Evolutionary conservation across 2,329 filamentous ascomycete species (phyloP).

Genomic region (Elsinoe perseae): DNA sequence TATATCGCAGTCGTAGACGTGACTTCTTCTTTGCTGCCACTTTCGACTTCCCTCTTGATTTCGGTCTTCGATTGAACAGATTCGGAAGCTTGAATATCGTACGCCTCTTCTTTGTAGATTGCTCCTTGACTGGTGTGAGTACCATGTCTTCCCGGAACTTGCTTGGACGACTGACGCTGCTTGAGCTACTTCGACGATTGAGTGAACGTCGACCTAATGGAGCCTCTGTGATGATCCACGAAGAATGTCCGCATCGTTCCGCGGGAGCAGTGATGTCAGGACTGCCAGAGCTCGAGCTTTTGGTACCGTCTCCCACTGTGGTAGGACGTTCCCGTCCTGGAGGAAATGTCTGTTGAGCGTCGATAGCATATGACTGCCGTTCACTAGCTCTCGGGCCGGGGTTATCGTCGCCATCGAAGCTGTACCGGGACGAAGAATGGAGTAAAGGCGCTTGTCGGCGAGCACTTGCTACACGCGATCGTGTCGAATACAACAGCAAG

Average conservation of each 20-base stretch:
- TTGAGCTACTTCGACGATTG: conserved; percentile 20
- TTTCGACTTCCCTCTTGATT: no score
- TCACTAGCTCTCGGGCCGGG: background rate
- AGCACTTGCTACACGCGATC: background rate
- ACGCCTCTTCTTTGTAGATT: conserved; percentile 23
- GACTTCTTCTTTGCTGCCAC: conserved; percentile 21
- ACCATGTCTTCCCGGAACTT: conserved; percentile 18
- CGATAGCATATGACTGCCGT: background rate
- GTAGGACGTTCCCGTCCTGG: no score
- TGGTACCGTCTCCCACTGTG: background rate
- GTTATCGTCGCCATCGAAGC: background rate
- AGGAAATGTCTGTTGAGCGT: background rate
- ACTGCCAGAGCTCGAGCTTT: background rate
- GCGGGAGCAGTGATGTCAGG: background rate
- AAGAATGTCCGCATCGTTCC: background rate
- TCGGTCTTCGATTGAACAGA: conserved; percentile 19
- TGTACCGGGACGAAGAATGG: background rate
- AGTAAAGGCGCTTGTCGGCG: background rate
- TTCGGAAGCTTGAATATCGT: conserved; percentile 26
- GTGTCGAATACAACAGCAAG: background rate
- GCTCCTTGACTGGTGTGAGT: conserved; percentile 21
- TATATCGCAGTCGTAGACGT: conserved; percentile 23
- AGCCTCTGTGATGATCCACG: background rate
- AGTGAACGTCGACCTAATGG: background rate
- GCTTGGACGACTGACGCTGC: conserved; percentile 17